These are phyloP conservation scores for Hypoxylon trugodes DNA, from an alignment of 495 filamentous ascomycete species.

Conservation along the genomic window DNA sequence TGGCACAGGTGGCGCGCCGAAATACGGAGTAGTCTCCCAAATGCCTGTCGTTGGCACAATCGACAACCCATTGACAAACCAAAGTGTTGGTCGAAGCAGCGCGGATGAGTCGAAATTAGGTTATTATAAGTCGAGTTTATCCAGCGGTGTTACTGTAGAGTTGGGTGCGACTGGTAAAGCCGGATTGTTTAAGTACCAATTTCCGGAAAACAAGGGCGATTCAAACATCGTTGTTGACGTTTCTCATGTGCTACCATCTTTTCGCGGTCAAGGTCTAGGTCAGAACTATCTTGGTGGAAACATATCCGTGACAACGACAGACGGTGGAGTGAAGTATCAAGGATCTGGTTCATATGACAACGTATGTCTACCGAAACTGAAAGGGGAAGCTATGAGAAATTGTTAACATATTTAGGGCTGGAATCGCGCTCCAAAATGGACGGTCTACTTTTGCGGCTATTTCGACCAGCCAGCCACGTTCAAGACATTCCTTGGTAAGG, in stretches of 20 bases:
- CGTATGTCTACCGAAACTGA: slow-evolving; percentile 46
- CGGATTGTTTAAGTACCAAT: slow-evolving; percentile 70
- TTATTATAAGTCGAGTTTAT: slow-evolving; percentile 67
- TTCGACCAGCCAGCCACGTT: slow-evolving; percentile 58
- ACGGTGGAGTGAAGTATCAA: slow-evolving; percentile 61
- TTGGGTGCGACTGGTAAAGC: slow-evolving; percentile 68
- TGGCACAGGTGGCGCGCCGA: slow-evolving; percentile 77
- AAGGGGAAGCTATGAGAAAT: background rate
- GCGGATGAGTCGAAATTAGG: slow-evolving; percentile 67
- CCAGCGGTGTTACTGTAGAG: slow-evolving; percentile 65
- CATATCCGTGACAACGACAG: slow-evolving; percentile 55
- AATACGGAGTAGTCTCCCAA: slow-evolving; percentile 76
- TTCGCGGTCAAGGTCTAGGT: slow-evolving; percentile 63
- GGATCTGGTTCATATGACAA: slow-evolving; percentile 73
- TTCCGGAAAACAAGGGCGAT: slow-evolving; percentile 52
- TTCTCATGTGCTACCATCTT: slow-evolving; percentile 73
- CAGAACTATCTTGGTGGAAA: slow-evolving; percentile 74
- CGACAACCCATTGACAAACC: slow-evolving; percentile 67
- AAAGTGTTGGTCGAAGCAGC: slow-evolving; percentile 58
- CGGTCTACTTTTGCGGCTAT: slow-evolving; percentile 73
- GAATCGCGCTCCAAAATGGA: slow-evolving; percentile 66
- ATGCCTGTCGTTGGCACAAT: slow-evolving; percentile 64
- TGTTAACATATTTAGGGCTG: slow-evolving; percentile 39
- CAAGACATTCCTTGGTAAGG: slow-evolving; percentile 63
- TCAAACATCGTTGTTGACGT: slow-evolving; percentile 72